phyloP scores from a whole-genome alignment of 805 yeast genomes.

The Cyberlindnera bimundalis region DNA sequence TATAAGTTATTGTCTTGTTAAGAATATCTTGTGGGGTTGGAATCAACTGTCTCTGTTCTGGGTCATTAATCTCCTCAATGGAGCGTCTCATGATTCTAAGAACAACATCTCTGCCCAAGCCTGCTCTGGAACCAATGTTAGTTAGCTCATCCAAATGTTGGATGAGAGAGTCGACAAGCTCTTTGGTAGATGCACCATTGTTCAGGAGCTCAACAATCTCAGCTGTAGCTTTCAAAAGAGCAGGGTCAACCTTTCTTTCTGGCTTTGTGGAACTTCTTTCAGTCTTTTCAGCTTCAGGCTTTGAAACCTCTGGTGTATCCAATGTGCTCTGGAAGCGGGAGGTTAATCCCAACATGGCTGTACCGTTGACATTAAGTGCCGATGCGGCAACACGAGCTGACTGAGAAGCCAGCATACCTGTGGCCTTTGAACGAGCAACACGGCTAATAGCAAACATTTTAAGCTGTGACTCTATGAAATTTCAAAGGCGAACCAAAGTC shows the following conservation, averaged over 20 bases:
- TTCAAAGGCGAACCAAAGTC: background rate
- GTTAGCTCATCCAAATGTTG: constrained; percentile 5
- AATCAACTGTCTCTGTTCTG: constrained; percentile 14
- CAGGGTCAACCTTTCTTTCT: constrained; percentile 2
- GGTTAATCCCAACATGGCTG: background rate
- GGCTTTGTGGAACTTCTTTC: background rate
- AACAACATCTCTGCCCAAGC: background rate
- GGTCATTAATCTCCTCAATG: constrained; percentile 16
- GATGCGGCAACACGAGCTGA: constrained; percentile 2
- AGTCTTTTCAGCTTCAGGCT: background rate
- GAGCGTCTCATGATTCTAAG: constrained; percentile 15
- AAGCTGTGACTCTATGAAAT: background rate
- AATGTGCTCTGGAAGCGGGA: background rate
- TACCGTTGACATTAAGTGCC: background rate
- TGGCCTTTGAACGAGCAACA: constrained; percentile 3
- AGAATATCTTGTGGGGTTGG: constrained; percentile 23
- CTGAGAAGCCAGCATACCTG: background rate
- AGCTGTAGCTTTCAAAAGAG: constrained; percentile 1
- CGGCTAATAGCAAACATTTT: constrained; percentile 3
- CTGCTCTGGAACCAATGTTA: background rate
- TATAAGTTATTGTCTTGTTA: constrained; percentile 15
- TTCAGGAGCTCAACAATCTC: constrained; percentile 1
- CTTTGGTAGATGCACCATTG: constrained; percentile 7
- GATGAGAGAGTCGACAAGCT: constrained; percentile 4
- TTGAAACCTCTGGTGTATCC: background rate